These are phyloP conservation scores for Ophiocordyceps australis DNA, from an alignment of 2,329 filamentous ascomycete species.

Conservation along the genomic window DNA sequence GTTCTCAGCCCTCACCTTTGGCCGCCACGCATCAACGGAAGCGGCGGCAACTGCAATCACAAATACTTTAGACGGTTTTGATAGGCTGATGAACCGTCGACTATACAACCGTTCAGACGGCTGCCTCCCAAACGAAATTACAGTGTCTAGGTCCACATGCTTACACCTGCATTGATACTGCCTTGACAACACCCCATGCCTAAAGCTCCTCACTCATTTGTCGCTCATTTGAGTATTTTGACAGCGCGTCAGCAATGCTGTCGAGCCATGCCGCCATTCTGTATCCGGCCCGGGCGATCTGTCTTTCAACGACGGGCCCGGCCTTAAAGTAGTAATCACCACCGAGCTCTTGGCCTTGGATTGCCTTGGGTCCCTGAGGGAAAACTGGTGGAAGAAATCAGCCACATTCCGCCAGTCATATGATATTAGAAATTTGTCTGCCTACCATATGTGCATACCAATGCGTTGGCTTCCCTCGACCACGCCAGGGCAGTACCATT, in stretches of 20 bases:
- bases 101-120: too few species aligned
- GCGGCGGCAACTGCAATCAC: not conserved
- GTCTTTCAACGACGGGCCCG: constrained; percentile 43
- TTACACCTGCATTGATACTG: not conserved
- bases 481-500: constrained; percentile 39
- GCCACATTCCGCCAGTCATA: not conserved
- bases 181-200: not conserved
- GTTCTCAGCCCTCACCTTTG: not conserved
- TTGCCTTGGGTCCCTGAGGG: constrained; percentile 38
- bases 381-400: constrained; percentile 24
- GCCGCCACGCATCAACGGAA: not conserved
- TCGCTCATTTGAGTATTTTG: constrained; percentile 7
- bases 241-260: constrained; percentile 28
- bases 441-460: constrained; percentile 43
- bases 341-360: constrained; percentile 40
- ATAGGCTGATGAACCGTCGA: not conserved
- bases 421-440: constrained; percentile 1
- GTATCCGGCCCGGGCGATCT: constrained; percentile 51
- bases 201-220: constrained; percentile 11
- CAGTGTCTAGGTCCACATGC: too few species aligned
- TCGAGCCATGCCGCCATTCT: constrained; percentile 52
- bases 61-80: not conserved
- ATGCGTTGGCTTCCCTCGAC: constrained; percentile 44
- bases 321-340: constrained; percentile 46
- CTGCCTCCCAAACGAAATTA: too few species aligned